Evolutionary conservation across 768 basidiomycete species (phyloP).

Genomic region (Agaricus subrufescens): DNA sequence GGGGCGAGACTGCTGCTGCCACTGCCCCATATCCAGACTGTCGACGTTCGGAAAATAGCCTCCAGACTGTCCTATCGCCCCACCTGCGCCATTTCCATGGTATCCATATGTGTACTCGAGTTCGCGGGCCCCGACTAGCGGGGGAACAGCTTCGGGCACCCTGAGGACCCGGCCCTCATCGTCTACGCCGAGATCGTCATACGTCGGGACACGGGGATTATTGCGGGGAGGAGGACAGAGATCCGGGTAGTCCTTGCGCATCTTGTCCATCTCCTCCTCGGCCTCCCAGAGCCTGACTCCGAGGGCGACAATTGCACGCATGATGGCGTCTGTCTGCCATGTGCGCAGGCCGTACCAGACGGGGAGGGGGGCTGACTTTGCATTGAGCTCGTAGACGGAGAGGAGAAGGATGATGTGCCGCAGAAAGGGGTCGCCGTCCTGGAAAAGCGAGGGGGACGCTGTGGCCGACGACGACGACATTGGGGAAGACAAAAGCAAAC

Average conservation of each 20-base stretch:
- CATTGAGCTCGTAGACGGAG: slow-evolving; percentile 51
- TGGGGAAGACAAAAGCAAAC: background rate
- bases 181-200: too few species aligned
- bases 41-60: slow-evolving; percentile 2
- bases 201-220: too few species aligned
- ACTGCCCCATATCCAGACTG: background rate
- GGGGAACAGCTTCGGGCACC: slow-evolving; percentile 1
- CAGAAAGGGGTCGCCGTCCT: slow-evolving; percentile 19
- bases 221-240: background rate
- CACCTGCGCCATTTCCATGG: too few species aligned
- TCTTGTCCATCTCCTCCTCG: slow-evolving; percentile 29
- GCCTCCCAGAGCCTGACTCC: slow-evolving; percentile 54
- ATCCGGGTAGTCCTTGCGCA: background rate
- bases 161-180: background rate
- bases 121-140: background rate
- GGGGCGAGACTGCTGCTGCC: background rate
- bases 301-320: slow-evolving; percentile 44
- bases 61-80: background rate
- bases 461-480: background rate
- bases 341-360: slow-evolving; percentile 46
- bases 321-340: slow-evolving; percentile 55
- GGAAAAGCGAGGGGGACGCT: background rate
- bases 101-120: too few species aligned
- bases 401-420: slow-evolving; percentile 52
- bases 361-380: slow-evolving; percentile 34